Percentiles rank a stretch among this genome's conserved stretches.
Evolutionary conservation across 2,329 filamentous ascomycete species (phyloP).

Genomic region (Metarhizium robertsii): DNA sequence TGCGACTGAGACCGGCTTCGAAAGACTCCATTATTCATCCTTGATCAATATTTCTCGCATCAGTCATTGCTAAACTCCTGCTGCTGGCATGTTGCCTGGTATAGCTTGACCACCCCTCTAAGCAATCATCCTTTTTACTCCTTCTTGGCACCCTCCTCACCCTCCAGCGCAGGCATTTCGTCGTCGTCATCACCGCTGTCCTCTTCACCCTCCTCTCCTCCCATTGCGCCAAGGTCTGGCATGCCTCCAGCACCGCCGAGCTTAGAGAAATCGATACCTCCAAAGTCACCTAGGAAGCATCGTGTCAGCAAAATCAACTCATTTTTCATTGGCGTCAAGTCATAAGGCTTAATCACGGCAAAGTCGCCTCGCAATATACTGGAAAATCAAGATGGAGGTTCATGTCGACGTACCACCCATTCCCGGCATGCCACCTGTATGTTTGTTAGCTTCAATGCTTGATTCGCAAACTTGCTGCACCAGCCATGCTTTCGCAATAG

Average conservation of each 20-base stretch:
- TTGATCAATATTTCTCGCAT: conserved; percentile 1
- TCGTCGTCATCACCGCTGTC: conserved; percentile 59
- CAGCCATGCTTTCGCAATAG: background rate
- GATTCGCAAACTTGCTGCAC: background rate
- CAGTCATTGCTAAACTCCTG: background rate
- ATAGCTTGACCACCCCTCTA: background rate
- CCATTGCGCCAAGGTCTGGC: conserved; percentile 33
- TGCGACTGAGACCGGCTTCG: background rate
- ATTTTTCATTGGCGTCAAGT: background rate
- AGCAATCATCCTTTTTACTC: conserved; percentile 17
- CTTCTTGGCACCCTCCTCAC: conserved; percentile 30
- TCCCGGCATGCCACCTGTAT: conserved; percentile 43
- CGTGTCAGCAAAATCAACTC: background rate
- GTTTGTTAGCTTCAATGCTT: conserved; percentile 2
- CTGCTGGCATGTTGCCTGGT: background rate
- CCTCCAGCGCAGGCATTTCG: conserved; percentile 75
- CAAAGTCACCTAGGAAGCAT: conserved; percentile 57
- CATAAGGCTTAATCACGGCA: background rate
- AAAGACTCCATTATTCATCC: background rate
- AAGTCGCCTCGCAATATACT: background rate
- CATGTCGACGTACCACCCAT: conserved; percentile 35
- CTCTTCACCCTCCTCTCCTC: conserved; percentile 29
- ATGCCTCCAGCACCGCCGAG: conserved; percentile 48
- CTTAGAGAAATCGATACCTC: conserved; percentile 91
- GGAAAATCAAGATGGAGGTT: background rate